Evolutionary conservation across 2,329 filamentous ascomycete genomes (phyloP).

Genomic region (Aspergillus sp.): DNA sequence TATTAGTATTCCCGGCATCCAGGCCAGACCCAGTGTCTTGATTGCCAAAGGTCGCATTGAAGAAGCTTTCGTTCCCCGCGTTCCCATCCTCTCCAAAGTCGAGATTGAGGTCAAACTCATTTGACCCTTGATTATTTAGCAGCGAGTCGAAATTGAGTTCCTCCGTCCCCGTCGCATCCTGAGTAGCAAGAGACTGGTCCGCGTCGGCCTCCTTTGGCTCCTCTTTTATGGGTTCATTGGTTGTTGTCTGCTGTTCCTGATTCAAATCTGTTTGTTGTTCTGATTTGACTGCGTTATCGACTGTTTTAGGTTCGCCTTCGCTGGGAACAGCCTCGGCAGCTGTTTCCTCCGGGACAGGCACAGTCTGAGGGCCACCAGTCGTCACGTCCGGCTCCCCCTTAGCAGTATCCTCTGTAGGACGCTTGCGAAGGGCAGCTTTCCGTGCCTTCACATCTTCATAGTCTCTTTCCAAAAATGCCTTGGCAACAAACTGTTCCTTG

Average conservation of each 20-base stretch:
- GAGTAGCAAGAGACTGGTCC: slow-evolving; percentile 15
- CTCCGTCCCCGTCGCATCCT: slow-evolving; percentile 25
- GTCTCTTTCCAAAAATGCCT: slow-evolving; percentile 43
- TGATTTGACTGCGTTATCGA: slow-evolving; percentile 10
- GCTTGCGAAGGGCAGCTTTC: slow-evolving; percentile 26
- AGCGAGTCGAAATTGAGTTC: slow-evolving; percentile 45
- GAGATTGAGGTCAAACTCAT: slow-evolving; percentile 41
- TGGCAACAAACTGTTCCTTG: slow-evolving; percentile 40
- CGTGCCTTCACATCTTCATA: slow-evolving; percentile 38
- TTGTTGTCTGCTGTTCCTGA: slow-evolving; percentile 9
- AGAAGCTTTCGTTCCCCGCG: slow-evolving; percentile 36
- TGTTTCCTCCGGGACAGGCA: slow-evolving; percentile 20
- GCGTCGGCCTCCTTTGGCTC: slow-evolving; percentile 17
- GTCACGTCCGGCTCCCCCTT: slow-evolving; percentile 28
- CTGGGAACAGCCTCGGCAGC: slow-evolving; percentile 19
- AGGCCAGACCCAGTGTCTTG: slow-evolving; percentile 19
- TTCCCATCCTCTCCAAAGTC: slow-evolving; percentile 41
- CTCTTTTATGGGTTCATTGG: slow-evolving; percentile 24
- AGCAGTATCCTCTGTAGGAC: slow-evolving; percentile 26
- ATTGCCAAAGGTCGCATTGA: slow-evolving; percentile 31
- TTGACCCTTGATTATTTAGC: slow-evolving; percentile 33
- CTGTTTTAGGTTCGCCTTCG: slow-evolving; percentile 16
- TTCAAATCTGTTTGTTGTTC: slow-evolving; percentile 17
- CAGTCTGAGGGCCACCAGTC: slow-evolving; percentile 13
- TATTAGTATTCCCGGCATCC: slow-evolving; percentile 19